Percentiles rank a stretch among this genome's conserved stretches.
phyloP scores from a whole-genome alignment of 192 early-diverging fungal species.

The Borealophlyctis nickersoniae region DNA sequence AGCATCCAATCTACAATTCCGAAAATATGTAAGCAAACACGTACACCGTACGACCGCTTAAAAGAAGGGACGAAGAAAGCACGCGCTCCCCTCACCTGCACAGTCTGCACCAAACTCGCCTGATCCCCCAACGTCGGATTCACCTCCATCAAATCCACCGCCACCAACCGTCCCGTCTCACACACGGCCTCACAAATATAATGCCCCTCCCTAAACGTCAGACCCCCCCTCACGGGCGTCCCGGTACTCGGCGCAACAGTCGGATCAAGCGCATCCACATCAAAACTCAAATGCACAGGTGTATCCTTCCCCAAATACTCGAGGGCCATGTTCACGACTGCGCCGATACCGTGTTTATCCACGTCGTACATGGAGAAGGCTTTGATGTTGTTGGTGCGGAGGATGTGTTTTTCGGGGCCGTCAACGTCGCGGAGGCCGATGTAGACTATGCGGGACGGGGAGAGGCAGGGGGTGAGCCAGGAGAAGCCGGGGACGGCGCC shows the following conservation, averaged over 20 bases:
- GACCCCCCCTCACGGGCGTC: conserved; percentile 91
- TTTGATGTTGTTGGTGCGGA: conserved; percentile 80
- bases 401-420: conserved; percentile 77
- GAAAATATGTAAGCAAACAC: not conserved
- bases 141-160: conserved; percentile 93
- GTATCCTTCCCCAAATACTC: conserved; percentile 74
- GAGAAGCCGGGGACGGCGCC: conserved; percentile 60
- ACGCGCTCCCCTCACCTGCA: conserved; percentile 52
- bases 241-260: conserved; percentile 91
- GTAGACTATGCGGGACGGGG: conserved; percentile 78
- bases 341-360: conserved; percentile 89
- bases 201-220: conserved; percentile 95
- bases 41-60: not conserved
- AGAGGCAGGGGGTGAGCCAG: conserved; percentile 80
- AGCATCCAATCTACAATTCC: conserved; percentile 64
- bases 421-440: conserved; percentile 97
- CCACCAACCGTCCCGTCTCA: conserved; percentile 84
- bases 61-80: not conserved
- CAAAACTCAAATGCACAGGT: conserved; percentile 88
- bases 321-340: conserved; percentile 87
- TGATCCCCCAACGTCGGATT: conserved; percentile 82
- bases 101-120: conserved; percentile 66
- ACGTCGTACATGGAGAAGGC: conserved; percentile 97
- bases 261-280: conserved; percentile 95
- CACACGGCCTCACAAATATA: conserved; percentile 90